Percentiles rank a stretch among this genome's conserved stretches.
phyloP scores from a whole-genome alignment of 2,329 filamentous ascomycete genomes.

The Aspergillus novoparasiticus region DNA sequence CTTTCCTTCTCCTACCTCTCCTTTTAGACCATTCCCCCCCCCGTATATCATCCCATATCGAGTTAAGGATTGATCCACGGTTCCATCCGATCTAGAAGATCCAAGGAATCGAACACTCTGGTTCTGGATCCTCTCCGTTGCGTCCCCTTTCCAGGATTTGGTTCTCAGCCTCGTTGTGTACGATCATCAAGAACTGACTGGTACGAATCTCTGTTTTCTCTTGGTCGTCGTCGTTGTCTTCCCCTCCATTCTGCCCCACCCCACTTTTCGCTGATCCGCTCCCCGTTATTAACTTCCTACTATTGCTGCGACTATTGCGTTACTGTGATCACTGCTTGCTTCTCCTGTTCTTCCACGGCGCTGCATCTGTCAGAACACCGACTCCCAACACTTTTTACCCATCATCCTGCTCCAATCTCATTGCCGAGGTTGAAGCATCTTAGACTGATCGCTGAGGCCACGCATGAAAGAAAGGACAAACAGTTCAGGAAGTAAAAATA shows the following conservation, averaged over 20 bases:
- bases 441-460: not conserved
- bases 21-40: not conserved
- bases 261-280: slow-evolving; percentile 21
- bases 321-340: slow-evolving; percentile 1
- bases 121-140: slow-evolving; percentile 5
- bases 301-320: slow-evolving; percentile 8
- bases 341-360: not conserved
- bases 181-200: not conserved
- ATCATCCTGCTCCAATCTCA: not conserved
- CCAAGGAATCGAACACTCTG: not conserved
- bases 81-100: slow-evolving; percentile 8
- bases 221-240: not conserved
- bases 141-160: not conserved
- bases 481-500: slow-evolving; percentile 16
- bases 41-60: not conserved
- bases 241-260: slow-evolving; percentile 20
- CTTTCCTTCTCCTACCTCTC: not conserved
- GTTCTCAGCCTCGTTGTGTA: not conserved
- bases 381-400: not conserved
- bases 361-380: not conserved
- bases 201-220: not conserved
- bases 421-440: not conserved
- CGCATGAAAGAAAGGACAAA: not conserved
- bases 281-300: slow-evolving; percentile 24
- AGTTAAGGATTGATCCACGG: slow-evolving; percentile 1